phyloP scores from a whole-genome alignment of 345 rosid genomes.

The Camelina laxa region DNA sequence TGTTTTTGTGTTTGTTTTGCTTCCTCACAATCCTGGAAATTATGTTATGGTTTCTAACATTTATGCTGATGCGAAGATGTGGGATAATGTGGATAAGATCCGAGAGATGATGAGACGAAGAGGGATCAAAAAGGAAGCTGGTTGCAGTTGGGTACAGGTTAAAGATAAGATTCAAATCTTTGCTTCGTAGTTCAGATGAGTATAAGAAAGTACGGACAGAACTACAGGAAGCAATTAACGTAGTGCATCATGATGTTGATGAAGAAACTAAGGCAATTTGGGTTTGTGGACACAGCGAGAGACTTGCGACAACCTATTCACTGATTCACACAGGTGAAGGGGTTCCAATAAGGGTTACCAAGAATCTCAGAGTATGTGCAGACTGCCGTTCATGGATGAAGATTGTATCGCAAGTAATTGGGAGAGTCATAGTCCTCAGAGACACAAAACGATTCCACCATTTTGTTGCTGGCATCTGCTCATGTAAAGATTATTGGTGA shows the following conservation, averaged over 20 bases:
- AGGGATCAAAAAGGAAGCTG: slow-evolving; percentile 62
- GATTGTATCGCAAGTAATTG: slow-evolving; percentile 45
- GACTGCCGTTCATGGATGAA: slow-evolving; percentile 63
- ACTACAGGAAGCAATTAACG: slow-evolving; percentile 47
- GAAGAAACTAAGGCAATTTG: slow-evolving; percentile 54
- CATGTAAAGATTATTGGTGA: slow-evolving; percentile 69
- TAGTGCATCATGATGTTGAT: slow-evolving; percentile 62
- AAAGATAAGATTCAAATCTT: slow-evolving; percentile 53
- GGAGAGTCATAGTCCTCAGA: slow-evolving; percentile 57
- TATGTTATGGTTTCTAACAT: slow-evolving; percentile 65
- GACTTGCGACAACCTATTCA: slow-evolving; percentile 56
- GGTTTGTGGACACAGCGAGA: slow-evolving; percentile 69
- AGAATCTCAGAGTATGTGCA: slow-evolving; percentile 66
- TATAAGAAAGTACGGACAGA: slow-evolving; percentile 46
- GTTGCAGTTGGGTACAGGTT: slow-evolving; percentile 68
- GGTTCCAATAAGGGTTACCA: slow-evolving; percentile 55
- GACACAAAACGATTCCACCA: slow-evolving; percentile 72
- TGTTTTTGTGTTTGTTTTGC: too few species aligned
- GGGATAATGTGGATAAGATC: slow-evolving; percentile 56
- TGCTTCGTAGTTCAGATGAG: slow-evolving; percentile 50
- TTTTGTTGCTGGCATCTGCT: slow-evolving; percentile 56
- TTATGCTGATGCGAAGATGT: slow-evolving; percentile 68
- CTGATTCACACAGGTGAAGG: slow-evolving; percentile 51
- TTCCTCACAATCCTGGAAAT: slow-evolving; percentile 62
- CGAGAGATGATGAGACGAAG: slow-evolving; percentile 48